Evolutionary conservation across 2,329 filamentous ascomycete species (phyloP), one percentile per base, ranked within the genome.

Genomic region (Rutstroemia sp.): DNA sequence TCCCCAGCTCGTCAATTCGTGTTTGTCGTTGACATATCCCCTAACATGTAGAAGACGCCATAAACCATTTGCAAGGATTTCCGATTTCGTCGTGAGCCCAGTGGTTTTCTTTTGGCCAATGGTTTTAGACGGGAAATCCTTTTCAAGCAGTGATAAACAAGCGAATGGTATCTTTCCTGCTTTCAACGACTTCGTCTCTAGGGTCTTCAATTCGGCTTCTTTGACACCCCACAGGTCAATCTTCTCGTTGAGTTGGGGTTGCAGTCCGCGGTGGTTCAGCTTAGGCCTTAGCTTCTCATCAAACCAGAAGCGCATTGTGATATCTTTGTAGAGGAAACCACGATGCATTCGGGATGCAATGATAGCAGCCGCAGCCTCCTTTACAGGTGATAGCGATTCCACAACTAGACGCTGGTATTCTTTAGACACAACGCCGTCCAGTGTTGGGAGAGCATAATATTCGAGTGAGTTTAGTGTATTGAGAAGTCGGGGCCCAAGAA

Each of bases 1-100:
- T 16, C 92, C 94, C 90, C 91, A 96, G 8, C 76, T 73, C 8
- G 92, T 96, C 59, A 96, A 78, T 58, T 85, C 82, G 71, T 97
- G 92, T 48, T 81, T 77, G 51, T 84, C 78, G 63, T 94, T 83
- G 48, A 95, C 78, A 66, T 96, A 99, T 23, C 87, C 91, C 58
- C 92, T 84, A 49, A 97, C 78, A 68, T 96, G 89, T 21, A 99
- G 78, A 72, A 96, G 94, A 55, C 91, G 83, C 87, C 90, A 96
- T 57, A 92, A 79, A 6, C 86, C 82, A 65, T 96, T 89, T 17
- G 82, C 82, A 7, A 78, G 72, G 54, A 90, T 75, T 65, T 94
- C 88, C 16, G 87, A 79, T 60, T 86, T 81, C n/a, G 86, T 81
- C 58, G 78, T 82, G 7, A 73, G 61, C 14, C 72, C 68, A 64